phyloP scores from a whole-genome alignment of 345 rosid genomes.

The Noccaea bulbosa region DNA sequence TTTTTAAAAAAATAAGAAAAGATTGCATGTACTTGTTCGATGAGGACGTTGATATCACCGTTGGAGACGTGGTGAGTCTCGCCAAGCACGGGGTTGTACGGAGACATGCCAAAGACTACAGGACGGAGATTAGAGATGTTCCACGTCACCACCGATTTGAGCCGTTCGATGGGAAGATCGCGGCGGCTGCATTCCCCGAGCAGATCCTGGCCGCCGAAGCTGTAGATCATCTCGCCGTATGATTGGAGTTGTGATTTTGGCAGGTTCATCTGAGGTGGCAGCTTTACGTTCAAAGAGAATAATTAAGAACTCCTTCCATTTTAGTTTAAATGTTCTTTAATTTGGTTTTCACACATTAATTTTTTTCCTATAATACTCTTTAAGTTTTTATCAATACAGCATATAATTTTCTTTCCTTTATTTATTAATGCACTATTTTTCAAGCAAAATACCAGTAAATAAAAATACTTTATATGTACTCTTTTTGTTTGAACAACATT shows the following conservation, averaged over 20 bases:
- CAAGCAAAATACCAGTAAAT: too few relatives aligned
- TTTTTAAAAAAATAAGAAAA: too few relatives aligned
- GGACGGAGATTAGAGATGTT: slow-evolving; percentile 67
- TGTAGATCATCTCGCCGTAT: slow-evolving; percentile 67
- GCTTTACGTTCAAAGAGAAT: slow-evolving; percentile 41
- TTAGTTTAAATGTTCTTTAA: background rate
- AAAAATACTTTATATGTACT: too few relatives aligned
- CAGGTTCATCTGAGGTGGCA: slow-evolving; percentile 71
- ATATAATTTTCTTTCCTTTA: too few relatives aligned
- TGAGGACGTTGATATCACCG: slow-evolving; percentile 66
- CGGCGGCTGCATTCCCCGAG: slow-evolving; percentile 53
- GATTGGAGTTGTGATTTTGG: slow-evolving; percentile 87
- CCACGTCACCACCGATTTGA: slow-evolving; percentile 67
- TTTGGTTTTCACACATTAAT: too few relatives aligned
- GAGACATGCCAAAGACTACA: slow-evolving; percentile 62
- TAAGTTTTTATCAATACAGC: too few relatives aligned
- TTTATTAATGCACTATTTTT: too few relatives aligned
- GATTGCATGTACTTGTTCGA: slow-evolving; percentile 61
- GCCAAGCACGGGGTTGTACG: slow-evolving; percentile 85
- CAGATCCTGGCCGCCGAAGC: slow-evolving; percentile 53
- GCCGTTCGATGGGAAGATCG: slow-evolving; percentile 60
- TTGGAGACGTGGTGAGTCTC: slow-evolving; percentile 92
- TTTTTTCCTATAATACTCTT: too few relatives aligned
- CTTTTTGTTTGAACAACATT: too few relatives aligned
- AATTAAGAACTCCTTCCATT: background rate